phyloP scores from a whole-genome alignment of 495 filamentous ascomycete genomes.

The Hyphodiscus hymeniophilus region DNA sequence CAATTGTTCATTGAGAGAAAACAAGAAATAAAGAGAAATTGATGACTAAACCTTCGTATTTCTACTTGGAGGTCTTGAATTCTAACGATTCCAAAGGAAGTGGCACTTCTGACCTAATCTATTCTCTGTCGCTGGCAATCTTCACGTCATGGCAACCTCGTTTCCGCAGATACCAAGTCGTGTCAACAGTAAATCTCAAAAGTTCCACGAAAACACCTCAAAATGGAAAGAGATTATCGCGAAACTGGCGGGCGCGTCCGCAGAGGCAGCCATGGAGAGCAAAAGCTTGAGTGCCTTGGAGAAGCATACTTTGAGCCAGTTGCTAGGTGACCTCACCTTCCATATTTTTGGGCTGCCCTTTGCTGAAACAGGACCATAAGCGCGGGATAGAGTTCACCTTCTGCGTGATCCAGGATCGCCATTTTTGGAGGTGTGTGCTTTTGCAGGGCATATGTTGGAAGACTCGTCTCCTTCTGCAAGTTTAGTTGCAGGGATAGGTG shows the following conservation, averaged over 20 bases:
- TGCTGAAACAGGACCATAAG: neutral
- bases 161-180: constrained; percentile 1
- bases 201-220: neutral
- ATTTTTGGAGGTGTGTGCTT: constrained; percentile 7
- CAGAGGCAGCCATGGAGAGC: neutral
- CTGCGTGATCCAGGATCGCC: constrained; percentile 4
- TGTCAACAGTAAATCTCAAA: neutral
- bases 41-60: too few relatives aligned
- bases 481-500: constrained; percentile 9
- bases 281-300: neutral
- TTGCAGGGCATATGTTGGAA: constrained; percentile 6
- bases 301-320: constrained; percentile 1
- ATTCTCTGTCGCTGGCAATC: too few relatives aligned
- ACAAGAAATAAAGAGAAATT: too few relatives aligned
- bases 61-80: too few relatives aligned
- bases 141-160: too few relatives aligned
- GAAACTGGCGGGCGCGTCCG: neutral
- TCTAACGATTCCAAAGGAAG: too few relatives aligned
- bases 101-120: too few relatives aligned
- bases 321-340: neutral
- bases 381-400: constrained; percentile 12
- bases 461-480: constrained; percentile 12
- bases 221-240: constrained; percentile 1
- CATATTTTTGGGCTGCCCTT: neutral
- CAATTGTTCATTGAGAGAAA: too few relatives aligned